Base-by-base conservation (phyloP, 768 basidiomycete species). In the Tulasnella sp. region DNA sequence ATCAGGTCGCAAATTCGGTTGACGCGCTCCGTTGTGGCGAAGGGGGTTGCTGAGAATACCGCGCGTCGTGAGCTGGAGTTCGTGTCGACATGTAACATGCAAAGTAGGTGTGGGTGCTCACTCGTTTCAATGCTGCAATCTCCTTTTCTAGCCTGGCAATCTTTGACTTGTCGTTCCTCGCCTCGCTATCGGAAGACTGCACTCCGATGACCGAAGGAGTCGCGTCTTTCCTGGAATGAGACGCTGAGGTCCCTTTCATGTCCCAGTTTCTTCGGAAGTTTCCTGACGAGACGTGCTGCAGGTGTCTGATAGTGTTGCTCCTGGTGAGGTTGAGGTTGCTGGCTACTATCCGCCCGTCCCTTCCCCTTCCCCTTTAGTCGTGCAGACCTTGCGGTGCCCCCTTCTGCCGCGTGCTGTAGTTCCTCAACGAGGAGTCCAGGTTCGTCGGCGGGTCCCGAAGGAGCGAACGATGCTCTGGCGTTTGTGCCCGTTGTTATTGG, bases 291-390 rank as follows among this genome's bases (percentile, higher is more conserved):
- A 37, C 37, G 37, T 37, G 37, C 37, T 37, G 37, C 6, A 37
- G 37, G 37, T 2, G 37, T 46, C 46, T 20, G 14, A 9, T 20
- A 2, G 46, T 46, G 46, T 20, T 46, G 46, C 46, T 46, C n/a
- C n/a, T n/a, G n/a, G n/a, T n/a, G n/a, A n/a, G n/a, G n/a, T n/a
- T n/a, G n/a, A n/a, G n/a, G n/a, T n/a, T n/a, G n/a, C n/a, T n/a
- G n/a, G n/a, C n/a, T n/a, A n/a, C n/a, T n/a, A 20, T 58, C 54
- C 54, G 76, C 46, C 76, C 50, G 44, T 28, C 44, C 48, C 37
- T 77, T 77, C 5, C 76, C 76, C 40, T 77, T 77, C 31, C 76
- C 76, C 58, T 77, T 77, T 58, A 28, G 44, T 50, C 76, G n/a
- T n/a, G n/a, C n/a, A n/a, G n/a, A n/a, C n/a, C n/a, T n/a, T n/a